Evolutionary conservation across 108 stramenopile species (phyloP).

Genomic region (Craspedostauros australis): DNA sequence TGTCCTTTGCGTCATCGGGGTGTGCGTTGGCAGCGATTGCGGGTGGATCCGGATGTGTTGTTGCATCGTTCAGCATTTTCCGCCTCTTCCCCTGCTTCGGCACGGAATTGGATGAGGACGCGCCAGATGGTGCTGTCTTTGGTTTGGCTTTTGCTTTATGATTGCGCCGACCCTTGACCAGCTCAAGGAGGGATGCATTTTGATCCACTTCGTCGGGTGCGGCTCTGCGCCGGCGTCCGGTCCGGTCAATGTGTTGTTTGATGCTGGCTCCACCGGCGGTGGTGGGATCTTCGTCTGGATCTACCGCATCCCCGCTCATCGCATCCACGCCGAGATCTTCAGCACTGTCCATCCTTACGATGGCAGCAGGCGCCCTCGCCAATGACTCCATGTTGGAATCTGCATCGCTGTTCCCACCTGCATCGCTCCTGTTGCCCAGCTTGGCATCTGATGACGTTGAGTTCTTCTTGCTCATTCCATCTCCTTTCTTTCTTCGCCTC

Average conservation of each 20-base stretch:
- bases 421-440: too few relatives aligned
- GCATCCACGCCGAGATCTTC: too few relatives aligned
- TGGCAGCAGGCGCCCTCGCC: too few relatives aligned
- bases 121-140: neutral
- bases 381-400: too few relatives aligned
- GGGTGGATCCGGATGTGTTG: neutral
- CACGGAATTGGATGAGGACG: neutral
- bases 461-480: too few relatives aligned
- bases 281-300: too few relatives aligned
- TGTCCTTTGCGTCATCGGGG: slow-evolving; percentile 2
- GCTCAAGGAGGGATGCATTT: too few relatives aligned
- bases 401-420: too few relatives aligned
- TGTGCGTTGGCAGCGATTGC: neutral
- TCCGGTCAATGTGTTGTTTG: neutral
- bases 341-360: too few relatives aligned
- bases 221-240: neutral
- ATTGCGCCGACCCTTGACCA: neutral
- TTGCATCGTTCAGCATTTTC: neutral
- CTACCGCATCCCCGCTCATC: too few relatives aligned
- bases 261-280: neutral
- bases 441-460: too few relatives aligned
- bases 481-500: too few relatives aligned
- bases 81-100: neutral
- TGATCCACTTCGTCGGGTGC: neutral
- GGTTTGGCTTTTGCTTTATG: neutral